Evolutionary conservation across 2,329 filamentous ascomycete species (phyloP), one percentile per base, ranked within the genome.

Genomic region (Colletotrichum sp.): DNA sequence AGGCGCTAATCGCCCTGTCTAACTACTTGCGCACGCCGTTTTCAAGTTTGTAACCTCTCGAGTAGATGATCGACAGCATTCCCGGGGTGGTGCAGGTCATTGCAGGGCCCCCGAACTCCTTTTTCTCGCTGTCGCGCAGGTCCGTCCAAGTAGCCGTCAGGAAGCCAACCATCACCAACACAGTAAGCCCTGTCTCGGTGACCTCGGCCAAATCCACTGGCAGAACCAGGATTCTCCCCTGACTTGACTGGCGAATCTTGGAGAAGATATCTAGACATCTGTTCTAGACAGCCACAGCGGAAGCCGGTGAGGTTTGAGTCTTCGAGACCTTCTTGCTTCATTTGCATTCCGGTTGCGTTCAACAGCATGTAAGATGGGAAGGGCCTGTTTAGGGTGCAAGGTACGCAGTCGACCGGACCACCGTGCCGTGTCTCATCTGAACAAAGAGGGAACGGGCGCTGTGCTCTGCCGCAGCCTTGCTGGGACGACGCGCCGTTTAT

Each of bases 101-200:
- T 34, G 28, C 18, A 59, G 21, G 26, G 18, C 32, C 34, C 26
- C 26, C 21, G 15, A 15, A 21, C 26, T 66, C 30, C n/a, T 66
- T 49, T 49, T 32, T 34, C 16, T 26, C 30, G 15, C 15, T 70
- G 32, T 16, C 44, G 32, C 44, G 32, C 34, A 18, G 32, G 12
- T n/a, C 63, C 32, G 32, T 69, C 49, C 24, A 69, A 65, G 68
- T 36, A 69, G 36, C 44, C 55, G 21, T 59, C 44, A 65, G 10
- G 28, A 65, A n/a, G 34, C 18, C 32, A n/a, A 24, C 70, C 71
- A 52, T 39, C 12, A 69, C 49, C 26, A 62, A 76, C 5, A 52
- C 9, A 44, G 70, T 62, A 74, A 74, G 74, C 59, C 62, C 44
- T 76, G 70, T 76, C 70, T 76, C 74, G 74, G 74, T 60, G 59